Percentiles rank a stretch among this genome's conserved stretches.
Evolutionary conservation across 192 early-diverging fungal species (phyloP).

Genomic region (Radiomyces spectabilis): DNA sequence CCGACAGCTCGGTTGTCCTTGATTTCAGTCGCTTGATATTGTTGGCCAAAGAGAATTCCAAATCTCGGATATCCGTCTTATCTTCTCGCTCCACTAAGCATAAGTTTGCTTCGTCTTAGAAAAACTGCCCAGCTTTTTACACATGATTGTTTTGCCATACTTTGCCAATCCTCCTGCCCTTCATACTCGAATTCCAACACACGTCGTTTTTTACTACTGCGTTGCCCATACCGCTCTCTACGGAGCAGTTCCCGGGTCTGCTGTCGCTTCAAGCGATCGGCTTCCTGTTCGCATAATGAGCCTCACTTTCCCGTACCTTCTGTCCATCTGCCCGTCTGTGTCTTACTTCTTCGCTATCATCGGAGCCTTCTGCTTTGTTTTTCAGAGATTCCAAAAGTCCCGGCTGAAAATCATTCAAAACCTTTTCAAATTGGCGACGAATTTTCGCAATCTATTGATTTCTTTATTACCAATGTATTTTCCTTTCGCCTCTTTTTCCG

Average conservation of each 20-base stretch:
- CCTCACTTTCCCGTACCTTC: neutral
- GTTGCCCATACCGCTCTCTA: slow-evolving; percentile 13
- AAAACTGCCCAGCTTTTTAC: no score
- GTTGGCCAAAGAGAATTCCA: slow-evolving; percentile 55
- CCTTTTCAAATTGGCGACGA: slow-evolving; percentile 54
- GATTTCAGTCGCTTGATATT: slow-evolving; percentile 31
- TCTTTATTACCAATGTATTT: neutral
- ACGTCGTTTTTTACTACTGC: slow-evolving; percentile 5
- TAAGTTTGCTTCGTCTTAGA: neutral
- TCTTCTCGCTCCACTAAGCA: neutral
- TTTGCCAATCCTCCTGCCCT: neutral
- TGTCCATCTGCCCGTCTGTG: neutral
- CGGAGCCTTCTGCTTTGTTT: neutral
- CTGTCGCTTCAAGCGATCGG: neutral
- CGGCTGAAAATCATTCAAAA: slow-evolving; percentile 40
- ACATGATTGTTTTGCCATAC: neutral
- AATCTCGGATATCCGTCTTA: slow-evolving; percentile 37
- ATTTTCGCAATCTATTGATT: slow-evolving; percentile 49
- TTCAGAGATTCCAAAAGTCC: slow-evolving; percentile 8
- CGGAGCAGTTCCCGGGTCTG: slow-evolving; percentile 1
- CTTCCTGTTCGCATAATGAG: neutral
- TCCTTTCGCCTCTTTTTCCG: neutral
- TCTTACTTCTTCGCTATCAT: neutral
- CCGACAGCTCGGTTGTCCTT: slow-evolving; percentile 29
- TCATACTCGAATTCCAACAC: slow-evolving; percentile 8